phyloP scores from a whole-genome alignment of 2,329 filamentous ascomycete genomes.

The Cytospora chrysosperma region DNA sequence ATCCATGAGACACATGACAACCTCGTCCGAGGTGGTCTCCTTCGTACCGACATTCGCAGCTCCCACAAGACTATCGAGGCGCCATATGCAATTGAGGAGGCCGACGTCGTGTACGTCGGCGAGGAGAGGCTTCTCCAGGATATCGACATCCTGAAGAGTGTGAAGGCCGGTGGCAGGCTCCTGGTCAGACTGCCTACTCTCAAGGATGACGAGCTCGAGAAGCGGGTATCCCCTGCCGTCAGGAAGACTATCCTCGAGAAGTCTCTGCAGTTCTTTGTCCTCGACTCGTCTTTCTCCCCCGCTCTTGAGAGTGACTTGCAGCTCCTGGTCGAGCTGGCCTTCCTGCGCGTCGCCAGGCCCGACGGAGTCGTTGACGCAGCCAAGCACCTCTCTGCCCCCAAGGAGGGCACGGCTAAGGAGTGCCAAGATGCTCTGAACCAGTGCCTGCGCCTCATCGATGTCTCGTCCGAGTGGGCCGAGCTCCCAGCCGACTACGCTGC shows the following conservation, averaged over 20 bases:
- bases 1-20: conserved; percentile 63
- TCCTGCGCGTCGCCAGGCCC: conserved; percentile 74
- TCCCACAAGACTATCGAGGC: conserved; percentile 82
- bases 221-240: conserved; percentile 70
- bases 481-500: conserved; percentile 57
- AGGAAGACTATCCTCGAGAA: conserved; percentile 71
- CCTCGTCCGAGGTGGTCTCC: conserved; percentile 71
- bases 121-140: conserved; percentile 78
- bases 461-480: conserved; percentile 79
- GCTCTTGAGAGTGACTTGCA: conserved; percentile 65
- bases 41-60: conserved; percentile 82
- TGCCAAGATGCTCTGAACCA: conserved; percentile 66
- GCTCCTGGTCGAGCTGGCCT: conserved; percentile 75
- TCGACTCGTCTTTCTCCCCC: conserved; percentile 70
- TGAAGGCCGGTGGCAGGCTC: conserved; percentile 70
- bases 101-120: conserved; percentile 76
- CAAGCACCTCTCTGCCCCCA: conserved; percentile 61
- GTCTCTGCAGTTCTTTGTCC: conserved; percentile 67
- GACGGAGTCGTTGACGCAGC: conserved; percentile 61
- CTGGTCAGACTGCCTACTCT: conserved; percentile 74
- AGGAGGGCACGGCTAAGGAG: conserved; percentile 54
- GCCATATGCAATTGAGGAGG: conserved; percentile 75
- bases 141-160: conserved; percentile 68
- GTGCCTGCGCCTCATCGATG: conserved; percentile 69
- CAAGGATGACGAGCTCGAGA: conserved; percentile 88